These are phyloP conservation scores for Acer yangbiense DNA, from an alignment of 345 rosid species.

Conservation along the genomic window DNA sequence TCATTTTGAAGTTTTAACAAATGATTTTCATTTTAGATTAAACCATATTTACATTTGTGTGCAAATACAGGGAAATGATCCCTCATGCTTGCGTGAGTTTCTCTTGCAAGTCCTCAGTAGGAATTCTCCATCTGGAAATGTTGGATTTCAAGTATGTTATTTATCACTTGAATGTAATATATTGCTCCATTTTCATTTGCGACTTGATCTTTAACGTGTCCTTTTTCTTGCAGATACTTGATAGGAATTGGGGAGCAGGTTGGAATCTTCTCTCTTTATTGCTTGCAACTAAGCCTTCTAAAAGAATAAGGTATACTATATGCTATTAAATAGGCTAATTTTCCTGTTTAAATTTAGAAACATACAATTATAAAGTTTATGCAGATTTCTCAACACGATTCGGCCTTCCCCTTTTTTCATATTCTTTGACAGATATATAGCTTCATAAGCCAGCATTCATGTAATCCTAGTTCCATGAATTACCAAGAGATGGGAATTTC, in stretches of 20 bases:
- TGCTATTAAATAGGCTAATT: neutral
- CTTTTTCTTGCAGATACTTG: conserved; percentile 68
- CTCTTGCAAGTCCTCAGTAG: conserved; percentile 58
- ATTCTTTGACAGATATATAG: neutral
- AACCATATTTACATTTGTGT: conserved; percentile 7
- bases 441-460: neutral
- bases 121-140: conserved; percentile 69
- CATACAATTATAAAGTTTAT: conserved; percentile 5
- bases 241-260: conserved; percentile 95
- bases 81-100: conserved; percentile 88
- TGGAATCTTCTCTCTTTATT: conserved; percentile 89
- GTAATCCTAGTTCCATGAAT: neutral
- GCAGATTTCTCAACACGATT: neutral
- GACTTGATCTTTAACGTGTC: conserved; percentile 12
- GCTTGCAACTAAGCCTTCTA: conserved; percentile 73
- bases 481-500: neutral
- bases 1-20: conserved; percentile 1
- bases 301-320: conserved; percentile 68
- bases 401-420: neutral
- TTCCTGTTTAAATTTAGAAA: neutral
- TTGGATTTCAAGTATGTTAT: conserved; percentile 74
- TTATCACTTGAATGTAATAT: conserved; percentile 1
- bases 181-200: conserved; percentile 5
- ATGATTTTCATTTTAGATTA: neutral
- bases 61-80: conserved; percentile 76